Evolutionary conservation across 176 grass and related monocot genomes (phyloP).

Genomic region (Carex parvula): DNA sequence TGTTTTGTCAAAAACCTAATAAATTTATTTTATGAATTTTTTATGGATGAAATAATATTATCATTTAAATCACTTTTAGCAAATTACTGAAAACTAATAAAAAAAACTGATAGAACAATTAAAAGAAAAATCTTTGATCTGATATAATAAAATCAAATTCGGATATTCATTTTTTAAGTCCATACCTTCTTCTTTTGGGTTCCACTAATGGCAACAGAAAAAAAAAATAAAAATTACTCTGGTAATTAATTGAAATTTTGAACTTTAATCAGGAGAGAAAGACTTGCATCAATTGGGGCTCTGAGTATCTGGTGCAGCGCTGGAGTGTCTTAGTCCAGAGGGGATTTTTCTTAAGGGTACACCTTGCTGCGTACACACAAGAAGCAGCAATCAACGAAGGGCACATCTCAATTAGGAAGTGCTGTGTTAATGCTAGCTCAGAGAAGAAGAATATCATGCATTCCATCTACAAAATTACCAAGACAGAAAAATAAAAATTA

Average conservation of each 20-base stretch:
- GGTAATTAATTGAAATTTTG: no score
- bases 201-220: neutral
- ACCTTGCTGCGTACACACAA: conserved; percentile 63
- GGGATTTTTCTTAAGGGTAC: conserved; percentile 63
- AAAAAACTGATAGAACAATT: no score
- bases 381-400: conserved; percentile 67
- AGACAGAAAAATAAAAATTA: neutral
- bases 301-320: conserved; percentile 53
- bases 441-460: conserved; percentile 78
- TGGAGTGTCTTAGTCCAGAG: conserved; percentile 74
- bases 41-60: no score
- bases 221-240: no score
- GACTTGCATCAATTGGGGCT: conserved; percentile 53
- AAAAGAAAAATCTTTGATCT: no score
- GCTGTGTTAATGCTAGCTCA: conserved; percentile 60
- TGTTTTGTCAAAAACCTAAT: no score
- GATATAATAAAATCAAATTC: no score
- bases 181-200: neutral
- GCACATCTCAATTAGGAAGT: conserved; percentile 35
- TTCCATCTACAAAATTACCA: conserved; percentile 47
- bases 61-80: no score
- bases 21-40: no score
- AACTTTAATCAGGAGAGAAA: no score
- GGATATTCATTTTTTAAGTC: neutral
- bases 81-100: no score